phyloP scores from a whole-genome alignment of 148 eudicot species.

The Rhododendron henanense region DNA sequence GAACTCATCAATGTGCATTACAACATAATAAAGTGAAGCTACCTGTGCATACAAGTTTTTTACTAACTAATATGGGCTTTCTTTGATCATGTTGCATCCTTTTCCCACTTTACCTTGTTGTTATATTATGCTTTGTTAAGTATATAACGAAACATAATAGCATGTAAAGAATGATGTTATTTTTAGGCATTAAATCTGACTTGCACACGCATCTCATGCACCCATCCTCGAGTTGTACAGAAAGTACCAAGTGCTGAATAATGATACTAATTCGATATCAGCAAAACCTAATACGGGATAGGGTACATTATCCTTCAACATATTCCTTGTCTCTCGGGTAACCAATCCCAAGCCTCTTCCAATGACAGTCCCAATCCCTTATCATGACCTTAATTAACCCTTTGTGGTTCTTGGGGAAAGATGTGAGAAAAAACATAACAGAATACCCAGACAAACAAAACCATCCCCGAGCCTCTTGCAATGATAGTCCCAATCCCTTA shows the following conservation, averaged over 20 bases:
- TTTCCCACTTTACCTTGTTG: neutral
- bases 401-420: neutral
- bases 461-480: too few species aligned
- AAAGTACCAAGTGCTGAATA: neutral
- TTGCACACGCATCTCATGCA: neutral
- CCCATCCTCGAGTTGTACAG: neutral
- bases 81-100: neutral
- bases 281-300: neutral
- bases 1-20: neutral
- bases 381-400: neutral
- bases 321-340: neutral
- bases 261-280: neutral
- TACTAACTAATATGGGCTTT: neutral
- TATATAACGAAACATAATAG: neutral
- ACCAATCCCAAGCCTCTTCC: neutral
- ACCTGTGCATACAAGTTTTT: neutral
- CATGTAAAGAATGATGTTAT: neutral
- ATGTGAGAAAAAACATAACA: too few species aligned
- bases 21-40: neutral
- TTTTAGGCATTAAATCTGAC: neutral
- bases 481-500: neutral
- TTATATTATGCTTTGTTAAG: neutral
- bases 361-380: neutral
- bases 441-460: too few species aligned
- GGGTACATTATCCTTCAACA: neutral